Evolutionary conservation across 2,329 filamentous ascomycete genomes (phyloP), one percentile per base, ranked within the genome.

Genomic region (Diaporthe aspalathi): DNA sequence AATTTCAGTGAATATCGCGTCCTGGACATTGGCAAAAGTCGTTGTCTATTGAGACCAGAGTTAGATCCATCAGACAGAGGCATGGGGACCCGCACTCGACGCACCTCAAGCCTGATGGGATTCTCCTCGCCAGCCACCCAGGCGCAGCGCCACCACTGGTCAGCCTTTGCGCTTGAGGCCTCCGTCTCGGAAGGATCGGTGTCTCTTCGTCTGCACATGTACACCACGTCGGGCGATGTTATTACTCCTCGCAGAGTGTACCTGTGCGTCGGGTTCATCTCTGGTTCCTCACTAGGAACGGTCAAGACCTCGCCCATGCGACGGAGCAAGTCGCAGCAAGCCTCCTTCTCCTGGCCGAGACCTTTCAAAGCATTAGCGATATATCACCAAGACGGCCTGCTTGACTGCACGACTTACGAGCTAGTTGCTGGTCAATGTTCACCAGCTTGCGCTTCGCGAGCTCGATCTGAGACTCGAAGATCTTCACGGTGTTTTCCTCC

Each of bases 201-300:
- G 54, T 74, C 75, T 7, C 69, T 73, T 16, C 76, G 75, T 27
- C 74, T 74, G 40, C 77, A 78, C 27, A 80, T 56, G 43, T 78
- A 81, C 2, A 80, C 75, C 6, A 73, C 74, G 29, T 78, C 74
- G 2, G 73, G 43, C 1, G 75, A 74, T 9, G 70, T 75, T 12
- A 77, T 75, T 1, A 81, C 76, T 6, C 80, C 80, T 9, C 79
- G 76, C 8, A 82, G 74, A 0, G 72, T 73, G 70, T 80, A 80
- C 24, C 72, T 75, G 53, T 79, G 74, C 3, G 70, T 77, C 0
- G 80, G 77, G 35, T 73, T 67, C 76, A 77, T 78, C n/a, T 67
- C 70, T 9, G 75, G 72, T 7, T 70, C 70, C 5, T 70, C 67
- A 62, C 67, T 73, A 16, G 72, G 72, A 11, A 27, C 17, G 3